Evolutionary conservation across 495 filamentous ascomycete species (phyloP).

Genomic region (Daldinia loculata): DNA sequence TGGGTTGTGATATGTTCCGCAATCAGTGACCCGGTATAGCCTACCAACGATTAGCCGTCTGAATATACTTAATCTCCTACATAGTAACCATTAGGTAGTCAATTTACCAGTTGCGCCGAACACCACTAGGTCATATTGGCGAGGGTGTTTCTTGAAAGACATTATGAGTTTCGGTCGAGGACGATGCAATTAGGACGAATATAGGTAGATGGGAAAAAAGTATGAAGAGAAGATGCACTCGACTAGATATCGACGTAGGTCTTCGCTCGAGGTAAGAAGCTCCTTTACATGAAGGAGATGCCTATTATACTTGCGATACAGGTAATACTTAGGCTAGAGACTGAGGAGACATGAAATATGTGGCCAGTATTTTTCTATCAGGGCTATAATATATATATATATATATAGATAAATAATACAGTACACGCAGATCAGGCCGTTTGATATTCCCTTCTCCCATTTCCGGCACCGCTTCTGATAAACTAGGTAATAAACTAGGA

Average conservation of each 20-base stretch:
- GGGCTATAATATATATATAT: slow-evolving; percentile 15
- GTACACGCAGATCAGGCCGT: slow-evolving; percentile 23
- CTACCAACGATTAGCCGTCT: slow-evolving; percentile 54
- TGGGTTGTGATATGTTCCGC: slow-evolving; percentile 78
- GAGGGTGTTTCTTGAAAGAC: slow-evolving; percentile 56
- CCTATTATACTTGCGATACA: slow-evolving; percentile 7
- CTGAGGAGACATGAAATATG: background rate
- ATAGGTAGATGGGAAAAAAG: background rate
- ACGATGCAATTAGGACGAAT: background rate
- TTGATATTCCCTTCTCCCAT: slow-evolving; percentile 35
- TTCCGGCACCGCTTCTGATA: slow-evolving; percentile 26
- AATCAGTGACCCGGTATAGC: slow-evolving; percentile 84
- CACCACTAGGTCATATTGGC: slow-evolving; percentile 83
- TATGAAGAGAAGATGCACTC: background rate
- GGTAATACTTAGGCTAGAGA: slow-evolving; percentile 7
- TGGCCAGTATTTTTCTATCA: slow-evolving; percentile 16
- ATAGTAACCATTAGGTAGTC: background rate
- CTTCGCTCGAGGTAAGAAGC: background rate
- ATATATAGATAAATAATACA: background rate
- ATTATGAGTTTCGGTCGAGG: slow-evolving; percentile 35
- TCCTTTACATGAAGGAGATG: background rate
- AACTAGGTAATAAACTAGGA: slow-evolving; percentile 9
- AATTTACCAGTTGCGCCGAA: slow-evolving; percentile 71
- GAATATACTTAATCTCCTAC: slow-evolving; percentile 4
- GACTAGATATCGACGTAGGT: background rate